Percentiles rank a stretch among this genome's conserved stretches.
phyloP scores from a whole-genome alignment of 2,329 filamentous ascomycete genomes.

The Ophiostoma sp. region DNA sequence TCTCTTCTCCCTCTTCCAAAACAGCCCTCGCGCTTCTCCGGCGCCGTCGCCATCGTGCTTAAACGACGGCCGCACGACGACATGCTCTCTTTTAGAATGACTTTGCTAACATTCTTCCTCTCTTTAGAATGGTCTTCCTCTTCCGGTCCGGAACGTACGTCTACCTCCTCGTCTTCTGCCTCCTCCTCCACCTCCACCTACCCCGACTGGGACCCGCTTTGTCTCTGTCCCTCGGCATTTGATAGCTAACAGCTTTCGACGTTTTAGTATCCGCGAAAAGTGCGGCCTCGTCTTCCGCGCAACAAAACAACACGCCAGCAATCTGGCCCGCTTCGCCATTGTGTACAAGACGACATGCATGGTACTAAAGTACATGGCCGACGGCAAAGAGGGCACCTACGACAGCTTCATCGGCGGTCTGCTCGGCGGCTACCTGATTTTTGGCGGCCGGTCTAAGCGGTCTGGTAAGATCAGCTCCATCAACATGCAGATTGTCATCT shows the following conservation, averaged over 20 bases:
- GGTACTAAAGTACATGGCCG: constrained; percentile 63
- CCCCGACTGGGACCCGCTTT: not conserved
- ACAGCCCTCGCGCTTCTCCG: not conserved
- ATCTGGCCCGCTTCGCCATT: constrained; percentile 86
- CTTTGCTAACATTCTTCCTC: constrained; percentile 19
- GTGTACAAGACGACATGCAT: constrained; percentile 87
- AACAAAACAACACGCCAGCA: constrained; percentile 85
- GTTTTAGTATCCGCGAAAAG: constrained; percentile 66
- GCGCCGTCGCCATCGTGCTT: not conserved
- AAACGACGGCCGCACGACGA: not conserved
- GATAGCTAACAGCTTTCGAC: not conserved
- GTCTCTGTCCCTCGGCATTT: constrained; percentile 36
- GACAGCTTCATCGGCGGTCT: constrained; percentile 87
- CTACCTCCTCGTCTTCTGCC: constrained; percentile 13
- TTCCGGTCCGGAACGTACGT: constrained; percentile 86
- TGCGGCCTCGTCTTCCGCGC: constrained; percentile 74
- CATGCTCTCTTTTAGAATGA: not conserved
- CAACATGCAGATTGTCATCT: constrained; percentile 96
- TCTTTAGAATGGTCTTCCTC: constrained; percentile 82
- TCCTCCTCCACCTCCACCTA: not conserved
- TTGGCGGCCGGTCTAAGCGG: constrained; percentile 67
- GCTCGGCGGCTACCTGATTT: constrained; percentile 88
- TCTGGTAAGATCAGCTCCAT: constrained; percentile 72
- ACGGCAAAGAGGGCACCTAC: constrained; percentile 68
- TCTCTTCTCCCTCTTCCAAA: not conserved